Evolutionary conservation across 2,329 filamentous ascomycete genomes (phyloP), one percentile per base, ranked within the genome.

Genomic region (Penicillium psychrosexuale): DNA sequence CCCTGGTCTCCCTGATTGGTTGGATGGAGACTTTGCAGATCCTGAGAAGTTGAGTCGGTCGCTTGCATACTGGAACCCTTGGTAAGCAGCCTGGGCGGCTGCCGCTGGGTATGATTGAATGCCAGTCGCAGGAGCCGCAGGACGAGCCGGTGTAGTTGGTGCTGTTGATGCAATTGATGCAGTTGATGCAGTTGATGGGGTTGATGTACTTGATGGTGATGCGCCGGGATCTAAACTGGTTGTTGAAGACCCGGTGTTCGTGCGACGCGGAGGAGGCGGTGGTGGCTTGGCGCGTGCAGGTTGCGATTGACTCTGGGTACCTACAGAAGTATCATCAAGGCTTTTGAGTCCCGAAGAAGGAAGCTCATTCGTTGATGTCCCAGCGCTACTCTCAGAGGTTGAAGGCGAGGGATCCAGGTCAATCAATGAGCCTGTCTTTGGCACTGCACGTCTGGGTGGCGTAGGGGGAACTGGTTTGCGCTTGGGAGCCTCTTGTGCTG

Each of bases 391-490:
- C 11, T 69, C 68, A 45, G 68, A 61, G 24, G 64, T 56, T n/a
- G 66, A 61, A 17, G 63, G 58, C 19, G 62, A 54, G 8, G 60
- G 52, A 8, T 57, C 57, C 8, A 51, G 49, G 22, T 66, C 64
- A 43, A 61, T 45, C n/a, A 56, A 42, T 31, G 52, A 59, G 24
- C 60, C 59, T 34, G 60, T 50, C 15, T 63, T 63, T 30, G 62
- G 51, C 19, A 60, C 57, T 17, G 57, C 40, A 17, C 68, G 70
- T 22, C 71, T 72, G 39, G 72, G 71, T 30, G 74, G 74, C 27
- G 74, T 58, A n/a, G 73, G 72, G 19, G 74, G 72, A 0, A 56
- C 66, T 24, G 69, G 66, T 45, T 75, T 74, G 38, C 72, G 70
- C 36, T 66, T 69, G 31, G 69, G 62, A 2, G 55, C 24, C 2